Conservation (phyloP, 2,329 filamentous ascomycete genomes). For the Cytospora piceicola region DNA sequence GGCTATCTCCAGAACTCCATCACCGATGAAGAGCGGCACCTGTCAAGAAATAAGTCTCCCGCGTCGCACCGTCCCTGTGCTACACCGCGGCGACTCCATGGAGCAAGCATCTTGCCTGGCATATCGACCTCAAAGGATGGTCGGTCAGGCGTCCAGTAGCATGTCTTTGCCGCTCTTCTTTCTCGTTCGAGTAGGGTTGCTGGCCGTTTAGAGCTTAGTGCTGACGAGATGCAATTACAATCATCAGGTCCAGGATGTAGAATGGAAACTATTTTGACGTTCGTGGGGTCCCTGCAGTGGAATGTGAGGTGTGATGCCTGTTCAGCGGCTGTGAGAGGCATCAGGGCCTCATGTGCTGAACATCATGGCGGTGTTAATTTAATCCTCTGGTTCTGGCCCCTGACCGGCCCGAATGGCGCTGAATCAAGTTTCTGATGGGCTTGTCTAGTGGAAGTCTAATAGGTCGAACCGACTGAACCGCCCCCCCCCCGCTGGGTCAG, state of each 20-base stretch:
- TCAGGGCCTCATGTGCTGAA: too few relatives aligned
- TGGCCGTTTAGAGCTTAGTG: neutral
- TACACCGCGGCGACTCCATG: neutral
- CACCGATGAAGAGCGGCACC: neutral
- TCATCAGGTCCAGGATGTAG: neutral
- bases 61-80: neutral
- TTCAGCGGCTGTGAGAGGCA: too few relatives aligned
- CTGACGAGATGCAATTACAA: neutral
- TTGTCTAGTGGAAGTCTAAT: too few relatives aligned
- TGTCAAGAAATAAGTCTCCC: too few relatives aligned
- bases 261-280: neutral
- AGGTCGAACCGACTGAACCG: too few relatives aligned
- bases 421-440: too few relatives aligned
- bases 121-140: neutral
- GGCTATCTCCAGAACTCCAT: neutral
- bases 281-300: neutral
- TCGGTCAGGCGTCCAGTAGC: neutral
- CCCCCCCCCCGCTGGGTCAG: too few relatives aligned
- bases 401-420: too few relatives aligned
- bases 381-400: too few relatives aligned
- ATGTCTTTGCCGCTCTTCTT: neutral
- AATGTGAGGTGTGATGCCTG: too few relatives aligned
- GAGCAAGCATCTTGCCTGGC: neutral
- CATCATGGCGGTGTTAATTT: too few relatives aligned
- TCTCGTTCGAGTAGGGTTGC: neutral